These are phyloP conservation scores for Blastocystis sp. DNA, from an alignment of 352 stramenopile species.

Conservation along the genomic window DNA sequence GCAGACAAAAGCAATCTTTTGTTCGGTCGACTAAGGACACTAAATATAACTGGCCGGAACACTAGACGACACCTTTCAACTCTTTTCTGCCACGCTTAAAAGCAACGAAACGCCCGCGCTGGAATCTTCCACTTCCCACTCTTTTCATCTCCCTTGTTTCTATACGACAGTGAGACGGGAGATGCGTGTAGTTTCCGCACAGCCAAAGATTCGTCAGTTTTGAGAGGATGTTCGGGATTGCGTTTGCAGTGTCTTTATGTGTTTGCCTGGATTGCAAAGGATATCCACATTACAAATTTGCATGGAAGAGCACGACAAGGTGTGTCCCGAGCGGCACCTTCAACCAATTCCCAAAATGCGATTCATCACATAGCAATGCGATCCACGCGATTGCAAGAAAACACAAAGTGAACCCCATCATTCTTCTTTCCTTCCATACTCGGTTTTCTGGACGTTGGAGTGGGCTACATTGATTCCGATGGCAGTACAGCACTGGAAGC, in stretches of 20 bases:
- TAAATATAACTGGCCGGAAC: background rate
- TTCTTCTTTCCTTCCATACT: background rate
- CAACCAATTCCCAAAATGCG: background rate
- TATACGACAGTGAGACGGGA: no score
- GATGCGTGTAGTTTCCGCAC: no score
- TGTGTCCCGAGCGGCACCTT: background rate
- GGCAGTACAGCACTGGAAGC: background rate
- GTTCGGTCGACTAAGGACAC: slow-evolving; percentile 1
- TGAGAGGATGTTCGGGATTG: no score
- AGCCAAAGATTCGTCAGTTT: no score
- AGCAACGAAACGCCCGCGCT: background rate
- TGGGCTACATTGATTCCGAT: background rate
- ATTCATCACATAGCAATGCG: background rate
- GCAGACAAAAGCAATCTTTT: background rate
- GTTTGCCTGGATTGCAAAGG: slow-evolving; percentile 1
- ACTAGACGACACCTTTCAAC: background rate
- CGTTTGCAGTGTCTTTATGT: background rate
- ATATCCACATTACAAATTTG: slow-evolving; percentile 5
- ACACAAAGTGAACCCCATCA: no score
- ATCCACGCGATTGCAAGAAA: background rate
- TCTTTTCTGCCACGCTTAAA: background rate
- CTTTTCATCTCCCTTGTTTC: no score
- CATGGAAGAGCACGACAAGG: background rate
- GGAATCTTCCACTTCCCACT: background rate
- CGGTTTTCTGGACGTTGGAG: background rate